phyloP scores from a whole-genome alignment of 495 filamentous ascomycete species.

The Jackrogersella multiformis region DNA sequence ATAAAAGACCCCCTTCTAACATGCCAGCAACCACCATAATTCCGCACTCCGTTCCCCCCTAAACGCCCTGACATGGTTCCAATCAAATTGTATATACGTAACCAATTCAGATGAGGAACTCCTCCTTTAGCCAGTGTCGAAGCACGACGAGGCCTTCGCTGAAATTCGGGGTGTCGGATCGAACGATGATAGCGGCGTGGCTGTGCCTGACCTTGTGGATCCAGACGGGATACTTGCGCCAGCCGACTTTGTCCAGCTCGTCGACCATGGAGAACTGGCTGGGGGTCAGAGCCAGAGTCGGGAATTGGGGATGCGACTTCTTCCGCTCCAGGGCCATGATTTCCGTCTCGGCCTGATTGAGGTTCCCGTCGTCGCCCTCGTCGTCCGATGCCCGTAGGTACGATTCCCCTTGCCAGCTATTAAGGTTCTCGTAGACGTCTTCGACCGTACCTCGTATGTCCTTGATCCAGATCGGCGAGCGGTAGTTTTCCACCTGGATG shows the following conservation, averaged over 20 bases:
- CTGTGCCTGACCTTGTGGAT: constrained; percentile 83
- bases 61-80: constrained; percentile 7
- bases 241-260: constrained; percentile 76
- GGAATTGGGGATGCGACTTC: constrained; percentile 52
- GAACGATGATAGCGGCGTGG: constrained; percentile 91
- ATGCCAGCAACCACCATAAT: background rate
- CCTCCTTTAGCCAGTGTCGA: constrained; percentile 79
- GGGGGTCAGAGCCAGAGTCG: constrained; percentile 77
- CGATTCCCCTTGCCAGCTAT: constrained; percentile 67
- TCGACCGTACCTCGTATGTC: constrained; percentile 77
- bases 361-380: constrained; percentile 28
- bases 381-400: constrained; percentile 64
- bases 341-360: constrained; percentile 30
- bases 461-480: constrained; percentile 77
- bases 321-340: constrained; percentile 51
- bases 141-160: constrained; percentile 81
- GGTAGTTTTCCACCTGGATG: constrained; percentile 70
- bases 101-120: constrained; percentile 69
- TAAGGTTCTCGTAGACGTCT: constrained; percentile 75
- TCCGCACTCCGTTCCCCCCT: background rate
- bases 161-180: constrained; percentile 68
- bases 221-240: constrained; percentile 83
- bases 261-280: constrained; percentile 86
- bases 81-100: background rate
- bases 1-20: background rate